These are phyloP conservation scores for Citrus medica DNA, from an alignment of 345 rosid species.

Conservation along the genomic window DNA sequence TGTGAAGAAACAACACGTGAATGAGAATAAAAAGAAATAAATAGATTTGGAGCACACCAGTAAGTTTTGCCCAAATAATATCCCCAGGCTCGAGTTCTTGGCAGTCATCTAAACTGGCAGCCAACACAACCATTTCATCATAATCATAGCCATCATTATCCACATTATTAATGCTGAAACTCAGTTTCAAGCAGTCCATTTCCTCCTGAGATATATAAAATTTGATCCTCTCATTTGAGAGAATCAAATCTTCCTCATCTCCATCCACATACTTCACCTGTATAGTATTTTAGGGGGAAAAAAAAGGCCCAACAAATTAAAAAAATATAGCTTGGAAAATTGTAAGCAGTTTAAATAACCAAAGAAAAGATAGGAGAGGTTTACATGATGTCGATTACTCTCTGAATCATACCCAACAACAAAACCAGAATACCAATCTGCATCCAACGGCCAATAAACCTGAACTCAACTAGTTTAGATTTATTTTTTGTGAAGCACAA, in stretches of 20 bases:
- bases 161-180: conserved; percentile 30
- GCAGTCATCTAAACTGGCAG: conserved; percentile 74
- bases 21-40: conserved; percentile 9
- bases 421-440: conserved; percentile 76
- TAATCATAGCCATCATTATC: conserved; percentile 54
- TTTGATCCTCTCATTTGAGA: conserved; percentile 66
- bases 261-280: conserved; percentile 83
- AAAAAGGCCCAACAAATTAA: neutral
- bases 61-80: conserved; percentile 92
- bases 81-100: conserved; percentile 89
- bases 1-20: neutral
- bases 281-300: conserved; percentile 16
- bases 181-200: conserved; percentile 59
- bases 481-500: conserved; percentile 3
- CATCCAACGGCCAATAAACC: conserved; percentile 98
- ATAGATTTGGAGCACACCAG: conserved; percentile 51
- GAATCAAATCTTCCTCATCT: conserved; percentile 58
- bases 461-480: conserved; percentile 30
- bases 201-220: conserved; percentile 65
- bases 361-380: conserved; percentile 19
- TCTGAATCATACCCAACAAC: conserved; percentile 55
- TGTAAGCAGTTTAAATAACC: neutral
- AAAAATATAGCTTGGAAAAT: neutral
- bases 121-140: conserved; percentile 88
- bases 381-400: conserved; percentile 64